Conservation (phyloP, 1,139 yeast species). For the Lodderomyces pseudojiufengensis region DNA sequence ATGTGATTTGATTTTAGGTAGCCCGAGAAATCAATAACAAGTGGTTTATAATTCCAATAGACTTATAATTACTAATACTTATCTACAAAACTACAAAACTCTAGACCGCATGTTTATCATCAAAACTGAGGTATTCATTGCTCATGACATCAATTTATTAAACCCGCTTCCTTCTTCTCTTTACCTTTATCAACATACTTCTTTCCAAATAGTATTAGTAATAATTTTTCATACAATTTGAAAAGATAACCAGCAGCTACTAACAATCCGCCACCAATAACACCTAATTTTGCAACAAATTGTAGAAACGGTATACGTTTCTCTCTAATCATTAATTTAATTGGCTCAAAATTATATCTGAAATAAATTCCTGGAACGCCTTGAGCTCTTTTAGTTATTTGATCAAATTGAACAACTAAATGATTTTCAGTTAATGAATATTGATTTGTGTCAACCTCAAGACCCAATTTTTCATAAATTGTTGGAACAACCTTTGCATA, state of each 20-base stretch:
- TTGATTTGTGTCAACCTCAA: slow-evolving; percentile 75
- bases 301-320: slow-evolving; percentile 70
- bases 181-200: slow-evolving; percentile 50
- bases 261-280: slow-evolving; percentile 71
- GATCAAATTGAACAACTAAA: slow-evolving; percentile 19
- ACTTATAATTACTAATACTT: no score
- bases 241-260: slow-evolving; percentile 51
- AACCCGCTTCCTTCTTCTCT: slow-evolving; percentile 46
- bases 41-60: no score
- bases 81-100: no score
- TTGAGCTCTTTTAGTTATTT: slow-evolving; percentile 20
- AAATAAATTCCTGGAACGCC: slow-evolving; percentile 77
- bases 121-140: no score
- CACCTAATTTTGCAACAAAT: slow-evolving; percentile 73
- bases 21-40: no score
- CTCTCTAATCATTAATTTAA: slow-evolving; percentile 66
- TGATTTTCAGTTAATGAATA: slow-evolving; percentile 70
- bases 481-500: slow-evolving; percentile 84
- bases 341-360: slow-evolving; percentile 85
- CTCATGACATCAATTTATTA: slow-evolving; percentile 13
- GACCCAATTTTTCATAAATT: slow-evolving; percentile 65
- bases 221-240: slow-evolving; percentile 44
- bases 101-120: no score
- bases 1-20: no score
- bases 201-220: slow-evolving; percentile 46